These are phyloP conservation scores for Leishmania mexicana DNA, from an alignment of 208 protist species.

Conservation along the genomic window DNA sequence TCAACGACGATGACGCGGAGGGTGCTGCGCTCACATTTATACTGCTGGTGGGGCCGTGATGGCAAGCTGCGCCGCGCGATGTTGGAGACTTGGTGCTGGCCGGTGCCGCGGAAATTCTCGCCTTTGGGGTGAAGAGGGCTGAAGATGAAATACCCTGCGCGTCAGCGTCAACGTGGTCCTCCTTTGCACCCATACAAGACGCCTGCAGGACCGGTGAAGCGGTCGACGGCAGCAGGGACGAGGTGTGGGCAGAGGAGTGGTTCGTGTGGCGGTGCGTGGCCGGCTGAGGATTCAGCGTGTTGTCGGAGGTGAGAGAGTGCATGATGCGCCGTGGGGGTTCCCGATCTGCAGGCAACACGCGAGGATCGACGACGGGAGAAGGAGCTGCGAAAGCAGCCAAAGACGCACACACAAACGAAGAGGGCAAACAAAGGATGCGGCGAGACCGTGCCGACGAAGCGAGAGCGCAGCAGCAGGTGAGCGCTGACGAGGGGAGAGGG, in stretches of 20 bases:
- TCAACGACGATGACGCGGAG: neutral
- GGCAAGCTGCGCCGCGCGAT: neutral
- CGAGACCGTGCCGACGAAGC: neutral
- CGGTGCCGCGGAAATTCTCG: neutral
- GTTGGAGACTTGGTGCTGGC: neutral
- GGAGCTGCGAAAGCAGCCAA: neutral
- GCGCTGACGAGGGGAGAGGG: neutral
- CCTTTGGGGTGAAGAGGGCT: neutral
- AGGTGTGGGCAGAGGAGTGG: neutral
- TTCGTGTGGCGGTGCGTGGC: neutral
- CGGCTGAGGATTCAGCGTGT: neutral
- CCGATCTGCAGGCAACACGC: neutral
- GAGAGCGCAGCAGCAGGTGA: too few relatives aligned
- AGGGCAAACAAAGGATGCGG: neutral
- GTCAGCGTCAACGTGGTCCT: neutral
- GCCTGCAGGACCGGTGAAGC: neutral
- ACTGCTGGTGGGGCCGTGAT: neutral
- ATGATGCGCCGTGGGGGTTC: neutral
- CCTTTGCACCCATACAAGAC: neutral
- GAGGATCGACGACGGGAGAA: neutral
- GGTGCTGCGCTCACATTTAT: neutral
- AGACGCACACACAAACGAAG: neutral
- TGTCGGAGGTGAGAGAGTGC: neutral
- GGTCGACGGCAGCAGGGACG: neutral
- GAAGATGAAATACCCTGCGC: neutral